Conservation (phyloP, 495 filamentous ascomycete species). For the Jackrogersella minutella region DNA sequence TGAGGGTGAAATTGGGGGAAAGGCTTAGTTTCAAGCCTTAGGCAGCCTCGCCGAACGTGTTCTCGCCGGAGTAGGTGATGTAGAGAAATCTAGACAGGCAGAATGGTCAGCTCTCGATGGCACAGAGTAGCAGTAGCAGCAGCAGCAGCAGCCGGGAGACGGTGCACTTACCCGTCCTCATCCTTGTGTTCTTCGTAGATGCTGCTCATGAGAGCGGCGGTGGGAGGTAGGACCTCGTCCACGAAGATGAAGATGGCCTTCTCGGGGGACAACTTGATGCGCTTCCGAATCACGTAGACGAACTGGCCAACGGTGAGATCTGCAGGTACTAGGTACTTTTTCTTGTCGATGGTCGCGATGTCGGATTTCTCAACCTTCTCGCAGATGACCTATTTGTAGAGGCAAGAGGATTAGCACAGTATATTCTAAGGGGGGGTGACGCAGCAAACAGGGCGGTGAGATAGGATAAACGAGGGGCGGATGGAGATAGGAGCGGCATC, state of each 20-base stretch:
- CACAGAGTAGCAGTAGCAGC: background rate
- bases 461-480: background rate
- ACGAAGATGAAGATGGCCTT: conserved; percentile 99
- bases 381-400: conserved; percentile 83
- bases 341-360: conserved; percentile 99
- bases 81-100: conserved; percentile 53
- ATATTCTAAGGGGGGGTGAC: too few species aligned
- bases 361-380: conserved; percentile 99
- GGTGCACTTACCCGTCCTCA: conserved; percentile 69
- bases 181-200: conserved; percentile 99
- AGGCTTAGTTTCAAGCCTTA: conserved; percentile 9
- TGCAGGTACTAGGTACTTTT: conserved; percentile 98
- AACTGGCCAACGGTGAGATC: conserved; percentile 99
- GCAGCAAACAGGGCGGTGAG: conserved; percentile 29
- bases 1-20: conserved; percentile 7
- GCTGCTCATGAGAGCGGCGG: conserved; percentile 96
- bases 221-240: conserved; percentile 96
- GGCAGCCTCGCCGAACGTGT: conserved; percentile 83
- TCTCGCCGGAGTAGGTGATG: conserved; percentile 96
- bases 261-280: conserved; percentile 99
- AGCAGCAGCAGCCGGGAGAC: background rate
- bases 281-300: conserved; percentile 99
- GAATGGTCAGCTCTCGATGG: conserved; percentile 39
- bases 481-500: background rate
- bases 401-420: too few species aligned